These are phyloP conservation scores for Entrophospora sp. DNA, from an alignment of 192 early-diverging fungal species.

Conservation along the genomic window DNA sequence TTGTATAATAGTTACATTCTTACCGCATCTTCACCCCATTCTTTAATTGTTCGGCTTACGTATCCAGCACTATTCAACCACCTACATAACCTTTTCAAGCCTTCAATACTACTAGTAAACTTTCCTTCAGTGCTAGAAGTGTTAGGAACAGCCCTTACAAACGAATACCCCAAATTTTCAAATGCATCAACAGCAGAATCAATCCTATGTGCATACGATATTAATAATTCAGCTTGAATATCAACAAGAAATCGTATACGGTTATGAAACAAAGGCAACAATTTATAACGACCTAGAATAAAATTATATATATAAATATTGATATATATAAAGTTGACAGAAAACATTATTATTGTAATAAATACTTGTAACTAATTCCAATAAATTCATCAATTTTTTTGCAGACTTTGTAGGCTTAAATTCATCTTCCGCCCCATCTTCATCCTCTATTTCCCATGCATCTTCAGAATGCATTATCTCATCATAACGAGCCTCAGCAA, in stretches of 20 bases:
- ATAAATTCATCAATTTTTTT: slow-evolving; percentile 44
- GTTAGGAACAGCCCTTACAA: slow-evolving; percentile 46
- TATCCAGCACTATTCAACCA: slow-evolving; percentile 43
- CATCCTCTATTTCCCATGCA: slow-evolving; percentile 56
- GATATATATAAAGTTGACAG: too few species aligned
- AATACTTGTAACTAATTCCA: slow-evolving; percentile 53
- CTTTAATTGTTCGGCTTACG: slow-evolving; percentile 32
- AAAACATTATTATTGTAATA: too few species aligned
- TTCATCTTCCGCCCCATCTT: slow-evolving; percentile 40
- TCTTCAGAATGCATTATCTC: slow-evolving; percentile 49
- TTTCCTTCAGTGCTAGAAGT: slow-evolving; percentile 36
- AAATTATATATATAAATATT: slow-evolving; percentile 20
- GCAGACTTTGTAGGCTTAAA: slow-evolving; percentile 55
- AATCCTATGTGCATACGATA: slow-evolving; percentile 44
- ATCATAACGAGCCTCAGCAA: slow-evolving; percentile 50
- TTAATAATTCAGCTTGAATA: slow-evolving; percentile 54
- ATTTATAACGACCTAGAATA: slow-evolving; percentile 43
- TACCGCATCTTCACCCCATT: slow-evolving; percentile 51
- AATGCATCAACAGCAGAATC: slow-evolving; percentile 42
- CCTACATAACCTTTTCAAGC: slow-evolving; percentile 38
- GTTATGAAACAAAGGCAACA: slow-evolving; percentile 49
- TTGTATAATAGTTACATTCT: too few species aligned
- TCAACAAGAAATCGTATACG: slow-evolving; percentile 48
- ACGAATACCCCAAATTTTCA: slow-evolving; percentile 40
- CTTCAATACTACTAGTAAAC: slow-evolving; percentile 30